Percentiles rank a stretch among this genome's conserved stretches.
Evolutionary conservation across 1,284 basidiomycete genomes (phyloP).

Genomic region (Apiotrichum montevideense): DNA sequence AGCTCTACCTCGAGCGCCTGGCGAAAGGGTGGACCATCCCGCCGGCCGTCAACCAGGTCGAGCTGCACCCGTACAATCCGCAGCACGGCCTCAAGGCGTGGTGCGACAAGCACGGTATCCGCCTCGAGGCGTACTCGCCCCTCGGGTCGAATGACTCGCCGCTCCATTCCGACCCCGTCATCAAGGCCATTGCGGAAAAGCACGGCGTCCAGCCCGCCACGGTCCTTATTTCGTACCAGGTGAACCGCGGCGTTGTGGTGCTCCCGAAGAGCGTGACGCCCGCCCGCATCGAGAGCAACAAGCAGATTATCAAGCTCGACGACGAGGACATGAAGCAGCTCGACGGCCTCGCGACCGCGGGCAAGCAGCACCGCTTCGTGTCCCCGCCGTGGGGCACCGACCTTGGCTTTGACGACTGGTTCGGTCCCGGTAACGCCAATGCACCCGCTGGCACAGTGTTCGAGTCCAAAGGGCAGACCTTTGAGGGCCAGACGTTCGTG

Average conservation of each 20-base stretch:
- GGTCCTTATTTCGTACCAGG: constrained; percentile 38
- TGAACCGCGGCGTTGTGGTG: constrained; percentile 54
- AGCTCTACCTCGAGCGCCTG: constrained; percentile 49
- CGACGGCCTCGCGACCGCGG: constrained; percentile 60
- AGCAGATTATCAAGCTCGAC: constrained; percentile 49
- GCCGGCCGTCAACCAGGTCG: constrained; percentile 64
- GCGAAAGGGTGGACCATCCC: constrained; percentile 54
- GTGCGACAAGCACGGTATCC: constrained; percentile 63
- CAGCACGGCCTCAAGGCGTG: constrained; percentile 65
- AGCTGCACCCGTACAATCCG: constrained; percentile 65
- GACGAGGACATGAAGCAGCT: constrained; percentile 58
- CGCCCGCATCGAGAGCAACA: constrained; percentile 50
- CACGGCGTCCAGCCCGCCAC: constrained; percentile 58
- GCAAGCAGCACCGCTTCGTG: constrained; percentile 56
- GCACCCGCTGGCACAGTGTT: constrained; percentile 38
- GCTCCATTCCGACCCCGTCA: constrained; percentile 62
- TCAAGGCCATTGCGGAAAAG: constrained; percentile 60
- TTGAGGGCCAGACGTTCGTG: constrained; percentile 3
- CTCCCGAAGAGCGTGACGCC: constrained; percentile 73
- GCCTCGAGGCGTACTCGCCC: constrained; percentile 75
- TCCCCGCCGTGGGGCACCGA: constrained; percentile 43
- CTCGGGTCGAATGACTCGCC: constrained; percentile 65
- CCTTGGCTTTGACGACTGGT: constrained; percentile 42
- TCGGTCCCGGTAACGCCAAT: constrained; percentile 40
- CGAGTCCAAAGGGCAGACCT: constrained; percentile 16